Conservation (phyloP, 2,329 filamentous ascomycete species). For the Botryotinia convoluta region DNA sequence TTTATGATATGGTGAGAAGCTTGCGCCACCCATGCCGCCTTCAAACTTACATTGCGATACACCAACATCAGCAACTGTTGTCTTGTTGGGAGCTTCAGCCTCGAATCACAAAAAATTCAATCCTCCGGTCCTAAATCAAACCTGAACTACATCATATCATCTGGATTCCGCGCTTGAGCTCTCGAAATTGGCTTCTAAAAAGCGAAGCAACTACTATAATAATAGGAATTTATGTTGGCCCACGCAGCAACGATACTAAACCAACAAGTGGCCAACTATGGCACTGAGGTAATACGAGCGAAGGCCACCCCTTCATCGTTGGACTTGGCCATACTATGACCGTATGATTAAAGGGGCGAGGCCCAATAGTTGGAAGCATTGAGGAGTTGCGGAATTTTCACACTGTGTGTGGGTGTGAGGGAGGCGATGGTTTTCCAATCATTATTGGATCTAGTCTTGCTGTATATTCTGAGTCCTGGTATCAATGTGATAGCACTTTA, state of each 20-base stretch:
- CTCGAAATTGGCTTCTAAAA: not conserved
- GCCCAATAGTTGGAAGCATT: not conserved
- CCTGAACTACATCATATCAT: not conserved
- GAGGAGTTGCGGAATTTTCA: not conserved
- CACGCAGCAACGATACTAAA: not conserved
- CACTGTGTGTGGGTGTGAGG: too few relatives aligned
- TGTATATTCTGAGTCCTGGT: not conserved
- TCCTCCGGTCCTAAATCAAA: not conserved
- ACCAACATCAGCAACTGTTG: not conserved
- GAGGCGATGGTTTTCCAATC: not conserved
- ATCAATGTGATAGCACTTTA: not conserved
- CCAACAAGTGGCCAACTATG: not conserved
- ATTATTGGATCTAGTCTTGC: not conserved
- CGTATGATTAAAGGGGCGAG: not conserved
- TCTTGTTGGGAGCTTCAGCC: not conserved
- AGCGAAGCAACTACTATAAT: not conserved
- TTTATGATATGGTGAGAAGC: not conserved
- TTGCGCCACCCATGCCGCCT: not conserved
- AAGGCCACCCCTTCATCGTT: not conserved
- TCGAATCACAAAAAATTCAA: not conserved
- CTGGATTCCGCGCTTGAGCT: not conserved
- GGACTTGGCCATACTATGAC: not conserved
- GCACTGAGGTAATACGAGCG: not conserved
- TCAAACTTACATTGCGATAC: not conserved
- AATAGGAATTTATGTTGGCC: not conserved